These are phyloP conservation scores for Cucurbita pepo DNA, from an alignment of 306 rosid genomes.

Conservation along the genomic window DNA sequence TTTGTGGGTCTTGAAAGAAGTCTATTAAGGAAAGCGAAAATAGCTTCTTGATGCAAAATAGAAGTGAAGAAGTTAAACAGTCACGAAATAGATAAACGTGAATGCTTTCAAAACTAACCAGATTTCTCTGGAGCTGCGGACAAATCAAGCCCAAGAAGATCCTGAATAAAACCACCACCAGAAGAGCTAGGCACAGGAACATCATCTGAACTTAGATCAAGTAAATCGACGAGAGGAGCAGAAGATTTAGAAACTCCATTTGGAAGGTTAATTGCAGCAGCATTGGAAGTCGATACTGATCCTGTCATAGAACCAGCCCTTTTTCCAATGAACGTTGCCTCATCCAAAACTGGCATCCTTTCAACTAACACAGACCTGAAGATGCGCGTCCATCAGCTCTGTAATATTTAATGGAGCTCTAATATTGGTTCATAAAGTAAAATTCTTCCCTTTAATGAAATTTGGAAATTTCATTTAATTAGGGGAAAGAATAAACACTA, in stretches of 20 bases:
- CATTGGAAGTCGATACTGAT: conserved; percentile 36
- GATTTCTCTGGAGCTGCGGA: conserved; percentile 35
- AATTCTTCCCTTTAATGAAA: not conserved
- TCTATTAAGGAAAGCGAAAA: not conserved
- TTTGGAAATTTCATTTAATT: not conserved
- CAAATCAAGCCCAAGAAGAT: conserved; percentile 81
- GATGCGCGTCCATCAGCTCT: conserved; percentile 12
- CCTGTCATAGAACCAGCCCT: conserved; percentile 51
- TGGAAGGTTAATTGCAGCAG: conserved; percentile 48
- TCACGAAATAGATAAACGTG: not conserved
- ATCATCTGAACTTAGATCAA: conserved; percentile 71
- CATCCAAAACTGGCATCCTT: conserved; percentile 96
- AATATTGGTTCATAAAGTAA: not conserved
- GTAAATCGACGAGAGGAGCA: conserved; percentile 82
- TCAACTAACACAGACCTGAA: conserved; percentile 73
- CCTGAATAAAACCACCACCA: conserved; percentile 80
- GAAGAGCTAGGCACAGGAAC: conserved; percentile 63
- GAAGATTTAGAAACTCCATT: conserved; percentile 63
- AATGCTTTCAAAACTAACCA: conserved; percentile 40
- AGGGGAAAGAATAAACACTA: not conserved
- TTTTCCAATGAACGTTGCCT: conserved; percentile 66
- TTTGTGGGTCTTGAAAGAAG: not conserved
- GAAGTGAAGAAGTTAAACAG: too few species aligned
- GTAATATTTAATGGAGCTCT: not conserved
- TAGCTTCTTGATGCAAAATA: not conserved